Evolutionary conservation across 176 grass and related monocot species (phyloP), one percentile per base, ranked within the genome.

Genomic region (Alopecurus myosuroides): DNA sequence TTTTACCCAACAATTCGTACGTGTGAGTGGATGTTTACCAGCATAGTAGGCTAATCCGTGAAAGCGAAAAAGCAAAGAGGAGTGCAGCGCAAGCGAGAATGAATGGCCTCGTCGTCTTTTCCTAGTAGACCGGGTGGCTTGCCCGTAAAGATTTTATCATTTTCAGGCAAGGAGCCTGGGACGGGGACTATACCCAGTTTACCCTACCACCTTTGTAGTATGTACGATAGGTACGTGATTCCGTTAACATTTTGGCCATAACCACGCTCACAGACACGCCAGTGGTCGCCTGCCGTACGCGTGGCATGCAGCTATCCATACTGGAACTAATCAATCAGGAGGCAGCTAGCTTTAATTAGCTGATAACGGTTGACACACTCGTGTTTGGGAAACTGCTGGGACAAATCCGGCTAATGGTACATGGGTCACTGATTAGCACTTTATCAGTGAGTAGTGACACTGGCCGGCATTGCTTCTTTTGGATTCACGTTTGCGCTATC

Each of bases 51-150:
- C 63, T 46, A 73, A 80, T 41, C 70, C 28, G 33, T 74, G 51
- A 40, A 66, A 86, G 74, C 65, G n/a, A n/a, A 37, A 86, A 77
- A 82, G 77, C 25, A n/a, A n/a, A 29, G 31, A 76, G 36, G n/a
- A 84, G 84, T 92, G 70, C 76, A n/a, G 5, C 30, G 53, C 62
- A 92, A 84, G 87, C 84, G 80, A 84, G 20, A 68, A 77, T 41
- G 87, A 65, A 81, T 67, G 83, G 20, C 60, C 70, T 20, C 4
- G 11, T 63, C 8, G 28, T 57, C 67, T 86, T 86, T 86, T 74
- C 69, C 75, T 45, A 11, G 28, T 19, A 14, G 29, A 64, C n/a
- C 39, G 49, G 76, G 19, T 87, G 52, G 20, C 90, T 81, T 92
- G 58, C 77, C 51, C 57, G 5, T 39, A 92, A 88, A 86, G 79